phyloP scores from a whole-genome alignment of 2,329 filamentous ascomycete species.

The Sporothrix humicola region DNA sequence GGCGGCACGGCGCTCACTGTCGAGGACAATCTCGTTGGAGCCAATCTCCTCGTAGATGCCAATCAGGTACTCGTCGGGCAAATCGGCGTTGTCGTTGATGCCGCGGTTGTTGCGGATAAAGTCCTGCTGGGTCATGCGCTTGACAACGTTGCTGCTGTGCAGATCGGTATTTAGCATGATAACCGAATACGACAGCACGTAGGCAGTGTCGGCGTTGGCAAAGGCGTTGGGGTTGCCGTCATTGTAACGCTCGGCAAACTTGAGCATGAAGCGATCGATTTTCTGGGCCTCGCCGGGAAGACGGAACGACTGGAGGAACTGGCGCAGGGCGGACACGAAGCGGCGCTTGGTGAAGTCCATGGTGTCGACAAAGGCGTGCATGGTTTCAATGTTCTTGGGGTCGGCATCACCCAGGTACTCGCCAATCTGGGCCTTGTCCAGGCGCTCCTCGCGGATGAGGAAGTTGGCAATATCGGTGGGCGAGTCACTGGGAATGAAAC shows the following conservation, averaged over 20 bases:
- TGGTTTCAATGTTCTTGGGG: conserved; percentile 89
- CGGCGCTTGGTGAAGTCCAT: conserved; percentile 94
- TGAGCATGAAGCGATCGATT: conserved; percentile 99
- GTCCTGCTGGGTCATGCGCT: conserved; percentile 92
- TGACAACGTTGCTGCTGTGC: conserved; percentile 83
- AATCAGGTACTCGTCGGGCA: conserved; percentile 89
- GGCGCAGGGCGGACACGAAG: conserved; percentile 89
- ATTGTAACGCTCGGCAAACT: conserved; percentile 96
- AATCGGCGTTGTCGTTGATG: conserved; percentile 93
- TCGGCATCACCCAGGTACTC: conserved; percentile 96
- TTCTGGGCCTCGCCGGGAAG: conserved; percentile 96
- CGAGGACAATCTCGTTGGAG: conserved; percentile 89
- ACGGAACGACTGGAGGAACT: conserved; percentile 93
- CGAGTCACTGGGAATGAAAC: conserved; percentile 81
- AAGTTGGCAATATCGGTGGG: conserved; percentile 86
- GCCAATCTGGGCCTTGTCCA: conserved; percentile 91
- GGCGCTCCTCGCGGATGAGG: conserved; percentile 76
- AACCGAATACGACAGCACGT: conserved; percentile 93
- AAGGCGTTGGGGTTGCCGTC: conserved; percentile 96
- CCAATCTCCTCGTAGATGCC: conserved; percentile 92
- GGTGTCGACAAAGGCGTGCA: conserved; percentile 95
- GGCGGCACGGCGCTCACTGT: conserved; percentile 88
- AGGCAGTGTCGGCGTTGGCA: conserved; percentile 96
- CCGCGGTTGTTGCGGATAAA: conserved; percentile 99
- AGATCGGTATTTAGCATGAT: conserved; percentile 96